Base-by-base conservation (phyloP, 441 rosid genomes). In the Pelargonium cotyledonis region DNA sequence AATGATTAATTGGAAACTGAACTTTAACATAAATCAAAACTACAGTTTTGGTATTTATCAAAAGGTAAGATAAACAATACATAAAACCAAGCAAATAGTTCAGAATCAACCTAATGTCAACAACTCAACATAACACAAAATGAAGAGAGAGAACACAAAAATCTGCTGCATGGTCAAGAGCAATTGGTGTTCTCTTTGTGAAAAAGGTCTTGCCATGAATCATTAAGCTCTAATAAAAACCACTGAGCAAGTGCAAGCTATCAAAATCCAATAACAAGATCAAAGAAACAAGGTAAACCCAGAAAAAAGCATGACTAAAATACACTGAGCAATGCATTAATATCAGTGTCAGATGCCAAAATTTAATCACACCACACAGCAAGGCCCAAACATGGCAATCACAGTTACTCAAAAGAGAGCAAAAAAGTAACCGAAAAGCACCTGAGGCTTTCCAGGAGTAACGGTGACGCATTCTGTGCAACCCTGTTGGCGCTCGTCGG, bases 401-500 rank as follows among this genome's bases (percentile, higher is more conserved):
- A 38, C 41, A 6, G 41, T 38, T 38, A 5, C 41, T 38, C 41
- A 38, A 38, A 18, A 57, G 21, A 57, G 31, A 31, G 29, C 12
- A 2, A 18, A 57, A n/a, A 9, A 57, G 63, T 9, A 18, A 11
- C 12, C 49, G 49, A 44, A 26, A 9, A n/a, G 29, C 15, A 88
- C 93, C 93, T 88, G 93, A 78, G 93, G 88, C 78, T 80, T 85
- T 66, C 85, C 76, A 58, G 85, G 73, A 35, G 85, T 75, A 65
- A 86, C 80, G 29, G 80, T 65, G 66, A 86, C 90, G 71, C 90
- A 88, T 79, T 86, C 93, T 70, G 73, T 82, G 51, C 90, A 88
- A 40, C 93, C 88, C 68, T 85, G 90, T 70, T 71, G 66, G 43
- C 81, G 77, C 72, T 88, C 93, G 15, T 88, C 90, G 60, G 82